A percentile compares a stretch with the other conserved stretches of the same genome.
Conservation (phyloP, 176 grass and related monocot species). For the Rhynchospora tenuis region DNA sequence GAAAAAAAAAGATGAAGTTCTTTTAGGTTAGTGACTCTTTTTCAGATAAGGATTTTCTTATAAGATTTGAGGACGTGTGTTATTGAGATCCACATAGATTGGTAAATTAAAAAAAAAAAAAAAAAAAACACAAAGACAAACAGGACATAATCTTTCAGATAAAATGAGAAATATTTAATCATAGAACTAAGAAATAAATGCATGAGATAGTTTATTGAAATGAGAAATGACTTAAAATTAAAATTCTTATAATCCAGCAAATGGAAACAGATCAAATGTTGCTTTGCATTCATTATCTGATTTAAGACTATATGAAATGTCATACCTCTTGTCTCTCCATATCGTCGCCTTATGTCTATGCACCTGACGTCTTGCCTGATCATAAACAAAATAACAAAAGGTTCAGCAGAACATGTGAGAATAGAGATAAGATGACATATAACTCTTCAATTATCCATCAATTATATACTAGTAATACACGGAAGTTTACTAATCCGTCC, state of each 20-base stretch:
- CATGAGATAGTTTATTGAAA: not conserved
- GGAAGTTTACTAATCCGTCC: not conserved
- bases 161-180: not conserved
- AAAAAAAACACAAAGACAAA: not conserved
- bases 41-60: too few relatives aligned
- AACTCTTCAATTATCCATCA: not conserved
- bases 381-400: not conserved
- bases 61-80: too few relatives aligned
- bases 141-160: not conserved
- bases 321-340: constrained; percentile 8
- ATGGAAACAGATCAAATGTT: not conserved
- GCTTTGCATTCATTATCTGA: not conserved
- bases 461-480: not conserved
- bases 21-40: not conserved
- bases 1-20: not conserved
- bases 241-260: not conserved
- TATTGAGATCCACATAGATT: not conserved
- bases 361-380: not conserved
- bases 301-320: not conserved
- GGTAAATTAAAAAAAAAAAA: not conserved
- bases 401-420: not conserved
- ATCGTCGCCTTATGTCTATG: not conserved
- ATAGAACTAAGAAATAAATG: not conserved
- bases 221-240: not conserved
- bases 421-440: not conserved